A percentile compares a stretch with the other conserved stretches of the same genome.
Evolutionary conservation across 495 filamentous ascomycete genomes (phyloP).

Genomic region (Penicillium steckii): DNA sequence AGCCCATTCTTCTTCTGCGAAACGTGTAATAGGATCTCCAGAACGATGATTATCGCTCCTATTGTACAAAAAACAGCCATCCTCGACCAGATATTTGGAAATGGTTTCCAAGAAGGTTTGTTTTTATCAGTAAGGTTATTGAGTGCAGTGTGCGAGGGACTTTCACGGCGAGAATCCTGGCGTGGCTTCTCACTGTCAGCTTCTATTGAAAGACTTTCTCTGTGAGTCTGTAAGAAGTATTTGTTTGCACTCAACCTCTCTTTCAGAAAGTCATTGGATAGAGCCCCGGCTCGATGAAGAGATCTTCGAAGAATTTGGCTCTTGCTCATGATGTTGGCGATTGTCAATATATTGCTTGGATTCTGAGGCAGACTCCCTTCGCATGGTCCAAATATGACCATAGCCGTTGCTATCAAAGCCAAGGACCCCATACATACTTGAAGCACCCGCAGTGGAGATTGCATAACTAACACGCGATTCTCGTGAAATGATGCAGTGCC

Average conservation of each 20-base stretch:
- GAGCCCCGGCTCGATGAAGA: background rate
- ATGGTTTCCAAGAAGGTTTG: slow-evolving; percentile 12
- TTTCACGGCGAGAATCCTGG: background rate
- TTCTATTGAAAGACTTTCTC: background rate
- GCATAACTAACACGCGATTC: slow-evolving; percentile 6
- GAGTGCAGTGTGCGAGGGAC: background rate
- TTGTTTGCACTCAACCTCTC: background rate
- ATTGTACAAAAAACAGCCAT: slow-evolving; percentile 4
- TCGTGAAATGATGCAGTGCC: slow-evolving; percentile 3
- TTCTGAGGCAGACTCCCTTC: background rate
- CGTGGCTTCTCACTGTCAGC: background rate
- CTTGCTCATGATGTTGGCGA: slow-evolving; percentile 3
- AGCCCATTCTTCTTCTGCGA: slow-evolving; percentile 14
- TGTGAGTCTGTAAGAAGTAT: background rate
- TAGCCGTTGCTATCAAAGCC: background rate
- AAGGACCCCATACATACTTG: slow-evolving; percentile 3
- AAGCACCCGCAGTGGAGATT: slow-evolving; percentile 7
- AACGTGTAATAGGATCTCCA: slow-evolving; percentile 11
- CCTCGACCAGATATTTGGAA: slow-evolving; percentile 4
- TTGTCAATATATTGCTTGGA: slow-evolving; percentile 4
- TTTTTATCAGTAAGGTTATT: background rate
- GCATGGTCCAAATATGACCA: background rate
- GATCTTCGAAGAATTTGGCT: background rate
- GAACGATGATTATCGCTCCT: background rate
- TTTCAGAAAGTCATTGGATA: background rate